phyloP scores from a whole-genome alignment of 176 grass and related monocot species.

The Leersia perrieri region DNA sequence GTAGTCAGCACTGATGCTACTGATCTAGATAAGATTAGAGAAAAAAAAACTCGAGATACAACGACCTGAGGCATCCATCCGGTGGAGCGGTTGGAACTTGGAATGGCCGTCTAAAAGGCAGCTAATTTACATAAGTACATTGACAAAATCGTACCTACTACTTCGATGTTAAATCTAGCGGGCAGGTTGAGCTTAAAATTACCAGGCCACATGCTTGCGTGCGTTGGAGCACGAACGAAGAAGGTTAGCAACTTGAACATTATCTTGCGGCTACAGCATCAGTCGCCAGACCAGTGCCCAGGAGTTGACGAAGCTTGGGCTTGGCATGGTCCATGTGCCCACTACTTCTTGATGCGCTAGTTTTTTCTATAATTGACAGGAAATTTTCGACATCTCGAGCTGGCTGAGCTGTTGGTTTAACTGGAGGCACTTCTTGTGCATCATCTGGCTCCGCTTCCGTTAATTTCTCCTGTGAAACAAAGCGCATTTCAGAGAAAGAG shows the following conservation, averaged over 20 bases:
- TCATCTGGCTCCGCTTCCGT: background rate
- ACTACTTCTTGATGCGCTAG: conserved; percentile 1
- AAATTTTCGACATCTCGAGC: conserved; percentile 42
- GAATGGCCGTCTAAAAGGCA: background rate
- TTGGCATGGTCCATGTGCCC: conserved; percentile 18
- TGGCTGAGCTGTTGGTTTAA: background rate
- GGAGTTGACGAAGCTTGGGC: conserved; percentile 54
- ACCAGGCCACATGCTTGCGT: conserved; percentile 35
- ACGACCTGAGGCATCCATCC: background rate
- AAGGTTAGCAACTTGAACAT: conserved; percentile 8
- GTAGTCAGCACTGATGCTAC: background rate
- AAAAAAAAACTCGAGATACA: background rate
- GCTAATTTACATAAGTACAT: conserved; percentile 37
- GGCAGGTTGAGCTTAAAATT: conserved; percentile 29
- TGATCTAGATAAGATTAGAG: background rate
- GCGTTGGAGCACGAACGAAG: background rate
- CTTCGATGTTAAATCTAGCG: conserved; percentile 24
- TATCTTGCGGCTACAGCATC: conserved; percentile 49
- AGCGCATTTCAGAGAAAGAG: background rate
- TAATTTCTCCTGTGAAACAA: conserved; percentile 34
- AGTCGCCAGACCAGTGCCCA: conserved; percentile 34
- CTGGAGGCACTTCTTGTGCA: background rate
- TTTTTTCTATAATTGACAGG: conserved; percentile 50
- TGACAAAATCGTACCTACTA: conserved; percentile 11
- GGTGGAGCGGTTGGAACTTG: conserved; percentile 10